Base-by-base conservation (phyloP, 2,329 filamentous ascomycete genomes). In the Cladophialophora immunda region DNA sequence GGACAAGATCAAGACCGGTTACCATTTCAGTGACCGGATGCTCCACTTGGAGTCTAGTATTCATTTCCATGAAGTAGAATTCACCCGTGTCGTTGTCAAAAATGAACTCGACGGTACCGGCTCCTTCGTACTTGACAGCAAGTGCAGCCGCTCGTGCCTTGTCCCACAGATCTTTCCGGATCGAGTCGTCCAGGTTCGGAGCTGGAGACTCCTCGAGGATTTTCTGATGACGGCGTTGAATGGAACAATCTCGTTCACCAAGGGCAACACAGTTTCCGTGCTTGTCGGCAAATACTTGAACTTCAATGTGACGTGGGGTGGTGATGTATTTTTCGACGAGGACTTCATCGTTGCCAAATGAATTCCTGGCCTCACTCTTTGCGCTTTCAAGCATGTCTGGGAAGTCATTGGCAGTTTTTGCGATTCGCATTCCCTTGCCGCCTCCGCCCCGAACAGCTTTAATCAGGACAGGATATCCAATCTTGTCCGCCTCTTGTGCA, bases 21-120 rank as follows among this genome's bases (percentile, higher is more conserved):
- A 92, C 88, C 84, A 91, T 89, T 76, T 94, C 91, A 0, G 90
- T 98, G 22, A 98, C 95, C 0, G 95, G 95, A 75, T 99, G 95
- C 81, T 99, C 95, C 58, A 99, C 95, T 79, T 99, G 95, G 22
- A 99, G 83, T 59, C 95, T 86, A 0, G 95, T 90, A 75, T 90
- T 90, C 87, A 90, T 90, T 73, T 90, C 88, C 88, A 90, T 90
- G 79, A 90, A 90, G 78, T 88, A 90, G 78, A 90, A 90, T 52
- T 89, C 81, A 41, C 86, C 86, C 3, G 82, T 84, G 62, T 90
- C 88, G 69, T 89, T 90, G 76, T 90, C 88, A 73, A 90, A 89
- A 70, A 90, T 90, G 76, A 90, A 90, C 70, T 90, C 88, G 0
- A 90, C 88, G 0, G 88, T 90, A 4, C 88, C 88, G 4, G 88